Percentiles rank a stretch among this genome's conserved stretches.
Evolutionary conservation across 345 rosid genomes (phyloP).

Genomic region (Kernera saxatilis): DNA sequence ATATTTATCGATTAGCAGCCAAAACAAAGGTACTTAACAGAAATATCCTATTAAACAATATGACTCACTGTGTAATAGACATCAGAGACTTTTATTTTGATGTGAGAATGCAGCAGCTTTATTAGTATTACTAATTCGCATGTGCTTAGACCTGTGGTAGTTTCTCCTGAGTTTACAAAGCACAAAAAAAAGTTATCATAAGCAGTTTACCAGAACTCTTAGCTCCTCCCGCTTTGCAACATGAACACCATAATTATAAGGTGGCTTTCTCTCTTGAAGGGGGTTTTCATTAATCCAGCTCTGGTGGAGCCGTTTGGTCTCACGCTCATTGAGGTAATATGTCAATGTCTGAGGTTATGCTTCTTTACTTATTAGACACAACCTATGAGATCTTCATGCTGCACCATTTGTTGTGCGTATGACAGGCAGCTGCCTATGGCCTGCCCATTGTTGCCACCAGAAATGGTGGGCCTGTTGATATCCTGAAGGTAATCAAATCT

Average conservation of each 20-base stretch:
- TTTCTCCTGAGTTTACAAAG: background rate
- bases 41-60: background rate
- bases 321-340: slow-evolving; percentile 82
- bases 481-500: slow-evolving; percentile 26
- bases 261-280: slow-evolving; percentile 39
- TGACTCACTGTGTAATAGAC: background rate
- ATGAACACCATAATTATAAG: background rate
- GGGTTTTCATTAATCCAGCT: slow-evolving; percentile 98
- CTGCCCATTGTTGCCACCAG: slow-evolving; percentile 97
- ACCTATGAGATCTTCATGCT: slow-evolving; percentile 14
- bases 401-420: background rate
- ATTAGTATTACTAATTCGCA: background rate
- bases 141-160: slow-evolving; percentile 6
- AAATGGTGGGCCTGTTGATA: slow-evolving; percentile 99
- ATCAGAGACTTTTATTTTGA: background rate
- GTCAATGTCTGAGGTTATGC: slow-evolving; percentile 9
- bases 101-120: background rate
- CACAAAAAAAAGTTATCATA: background rate
- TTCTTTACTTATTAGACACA: slow-evolving; percentile 35
- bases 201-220: background rate
- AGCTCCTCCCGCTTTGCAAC: slow-evolving; percentile 27
- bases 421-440: slow-evolving; percentile 97
- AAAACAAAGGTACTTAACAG: slow-evolving; percentile 75
- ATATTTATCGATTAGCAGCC: slow-evolving; percentile 88
- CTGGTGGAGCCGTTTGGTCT: slow-evolving; percentile 96